Percentiles rank a stretch among this genome's conserved stretches.
Evolutionary conservation across 129 eudicot species (phyloP).

Genomic region (Logfia minima): DNA sequence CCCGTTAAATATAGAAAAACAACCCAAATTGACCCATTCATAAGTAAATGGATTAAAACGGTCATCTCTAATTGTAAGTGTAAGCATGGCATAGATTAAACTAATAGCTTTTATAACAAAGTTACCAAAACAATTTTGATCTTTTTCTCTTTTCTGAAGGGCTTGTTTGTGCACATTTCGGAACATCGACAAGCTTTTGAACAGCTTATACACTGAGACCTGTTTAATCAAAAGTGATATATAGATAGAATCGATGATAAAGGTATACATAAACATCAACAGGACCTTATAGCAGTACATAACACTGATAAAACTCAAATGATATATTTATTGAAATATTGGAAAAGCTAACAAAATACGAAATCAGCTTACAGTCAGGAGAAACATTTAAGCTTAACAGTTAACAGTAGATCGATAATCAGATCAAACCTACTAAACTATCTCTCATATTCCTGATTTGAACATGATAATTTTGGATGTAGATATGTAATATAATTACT

Average conservation of each 20-base stretch:
- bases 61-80: neutral
- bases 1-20: neutral
- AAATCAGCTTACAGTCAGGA: neutral
- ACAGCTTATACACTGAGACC: constrained; percentile 94
- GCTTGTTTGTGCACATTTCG: constrained; percentile 71
- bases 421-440: neutral
- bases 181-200: constrained; percentile 89
- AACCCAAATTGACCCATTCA: neutral
- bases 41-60: neutral
- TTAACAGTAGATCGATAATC: neutral
- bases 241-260: neutral
- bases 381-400: neutral
- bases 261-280: neutral
- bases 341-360: neutral
- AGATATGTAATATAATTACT: neutral
- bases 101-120: neutral
- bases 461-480: neutral
- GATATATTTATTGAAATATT: neutral
- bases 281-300: constrained; percentile 12
- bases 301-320: neutral
- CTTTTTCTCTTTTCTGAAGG: constrained; percentile 82
- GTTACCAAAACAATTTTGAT: constrained; percentile 75
- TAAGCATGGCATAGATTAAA: neutral
- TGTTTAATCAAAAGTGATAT: constrained; percentile 35
- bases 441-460: neutral